These are phyloP conservation scores for Bassia scoparia DNA, from an alignment of 148 eudicot species.

Conservation along the genomic window DNA sequence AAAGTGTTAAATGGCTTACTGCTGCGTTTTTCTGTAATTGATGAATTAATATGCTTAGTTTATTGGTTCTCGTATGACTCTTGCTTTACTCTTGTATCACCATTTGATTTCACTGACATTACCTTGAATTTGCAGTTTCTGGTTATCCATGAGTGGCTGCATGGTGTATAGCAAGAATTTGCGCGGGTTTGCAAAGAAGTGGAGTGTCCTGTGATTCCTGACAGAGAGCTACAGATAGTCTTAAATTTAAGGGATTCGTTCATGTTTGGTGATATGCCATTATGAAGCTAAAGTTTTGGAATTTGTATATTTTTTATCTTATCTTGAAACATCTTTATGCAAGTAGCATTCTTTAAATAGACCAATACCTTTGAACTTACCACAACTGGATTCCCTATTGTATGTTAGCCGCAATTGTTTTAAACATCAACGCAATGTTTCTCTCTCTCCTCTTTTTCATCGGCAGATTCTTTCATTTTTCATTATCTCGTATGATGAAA, in stretches of 20 bases:
- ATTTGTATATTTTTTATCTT: neutral
- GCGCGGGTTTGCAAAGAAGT: constrained; percentile 55
- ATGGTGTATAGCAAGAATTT: constrained; percentile 62
- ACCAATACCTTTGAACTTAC: too few relatives aligned
- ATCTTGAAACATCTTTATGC: too few relatives aligned
- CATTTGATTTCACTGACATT: neutral
- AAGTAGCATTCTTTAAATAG: too few relatives aligned
- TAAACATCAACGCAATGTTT: too few relatives aligned
- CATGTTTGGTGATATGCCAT: neutral
- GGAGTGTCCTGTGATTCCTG: constrained; percentile 31
- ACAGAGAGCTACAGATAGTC: neutral
- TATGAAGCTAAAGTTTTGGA: neutral
- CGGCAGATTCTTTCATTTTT: too few relatives aligned
- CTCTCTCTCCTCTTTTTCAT: too few relatives aligned
- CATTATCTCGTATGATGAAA: too few relatives aligned
- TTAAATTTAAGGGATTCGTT: neutral
- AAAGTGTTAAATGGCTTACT: too few relatives aligned
- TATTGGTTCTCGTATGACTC: neutral
- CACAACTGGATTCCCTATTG: too few relatives aligned
- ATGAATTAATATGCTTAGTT: neutral
- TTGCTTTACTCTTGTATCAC: neutral
- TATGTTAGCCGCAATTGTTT: too few relatives aligned
- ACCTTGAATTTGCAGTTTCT: constrained; percentile 51
- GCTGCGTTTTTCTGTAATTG: too few relatives aligned
- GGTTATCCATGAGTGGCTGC: constrained; percentile 90